Conservation (phyloP, 208 protist species). For the Trypanosoma lewisi region DNA sequence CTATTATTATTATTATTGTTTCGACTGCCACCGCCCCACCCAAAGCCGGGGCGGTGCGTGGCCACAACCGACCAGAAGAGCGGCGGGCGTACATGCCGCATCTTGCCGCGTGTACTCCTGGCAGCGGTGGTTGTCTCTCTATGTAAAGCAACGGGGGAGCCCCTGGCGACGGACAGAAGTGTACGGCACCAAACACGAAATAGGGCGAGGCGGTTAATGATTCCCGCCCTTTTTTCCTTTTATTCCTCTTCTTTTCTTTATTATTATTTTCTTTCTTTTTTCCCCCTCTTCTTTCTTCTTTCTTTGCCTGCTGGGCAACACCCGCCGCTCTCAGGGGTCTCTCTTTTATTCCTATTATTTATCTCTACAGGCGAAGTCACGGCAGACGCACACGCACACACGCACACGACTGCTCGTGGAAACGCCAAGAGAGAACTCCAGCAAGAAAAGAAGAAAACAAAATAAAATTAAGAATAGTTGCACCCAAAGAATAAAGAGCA, state of each 20-base stretch:
- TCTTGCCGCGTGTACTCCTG: not conserved
- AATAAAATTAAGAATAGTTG: too few relatives aligned
- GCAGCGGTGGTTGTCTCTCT: not conserved
- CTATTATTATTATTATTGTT: slow-evolving; percentile 3
- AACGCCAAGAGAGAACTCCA: too few relatives aligned
- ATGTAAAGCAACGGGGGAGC: not conserved
- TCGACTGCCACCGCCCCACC: not conserved
- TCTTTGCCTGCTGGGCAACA: too few relatives aligned
- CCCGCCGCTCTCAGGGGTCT: too few relatives aligned
- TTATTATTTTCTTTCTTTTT: not conserved
- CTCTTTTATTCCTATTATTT: too few relatives aligned
- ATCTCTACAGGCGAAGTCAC: too few relatives aligned
- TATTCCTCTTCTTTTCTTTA: not conserved
- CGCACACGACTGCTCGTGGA: too few relatives aligned
- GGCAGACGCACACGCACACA: too few relatives aligned
- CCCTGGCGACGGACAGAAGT: not conserved
- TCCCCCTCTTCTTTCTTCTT: not conserved
- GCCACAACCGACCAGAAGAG: not conserved
- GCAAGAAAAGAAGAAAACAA: too few relatives aligned
- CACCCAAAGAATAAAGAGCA: too few relatives aligned
- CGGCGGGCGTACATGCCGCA: slow-evolving; percentile 2
- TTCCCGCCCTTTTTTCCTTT: not conserved
- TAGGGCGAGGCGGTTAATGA: not conserved
- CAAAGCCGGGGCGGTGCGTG: slow-evolving; percentile 1
- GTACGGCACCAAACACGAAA: not conserved